Conservation (phyloP, 768 basidiomycete genomes). For the Suillus alpinus region DNA sequence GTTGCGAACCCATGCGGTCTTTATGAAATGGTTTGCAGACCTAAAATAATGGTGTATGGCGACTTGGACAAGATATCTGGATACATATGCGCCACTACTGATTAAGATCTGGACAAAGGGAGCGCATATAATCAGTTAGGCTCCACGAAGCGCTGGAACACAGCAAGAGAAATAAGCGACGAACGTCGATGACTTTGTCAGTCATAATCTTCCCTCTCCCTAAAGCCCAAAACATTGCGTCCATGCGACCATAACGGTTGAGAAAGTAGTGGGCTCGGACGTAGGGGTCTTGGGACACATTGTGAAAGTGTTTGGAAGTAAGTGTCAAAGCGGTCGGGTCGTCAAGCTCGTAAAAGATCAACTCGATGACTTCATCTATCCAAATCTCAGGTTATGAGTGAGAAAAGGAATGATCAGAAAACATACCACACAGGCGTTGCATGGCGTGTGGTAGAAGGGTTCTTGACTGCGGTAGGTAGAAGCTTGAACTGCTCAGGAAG, state of each 20-base stretch:
- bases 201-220: constrained; percentile 65
- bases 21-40: constrained; percentile 70
- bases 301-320: constrained; percentile 55
- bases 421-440: constrained; percentile 69
- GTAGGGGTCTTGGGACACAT: constrained; percentile 70
- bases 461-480: constrained; percentile 1
- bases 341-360: constrained; percentile 69
- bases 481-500: constrained; percentile 2
- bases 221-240: constrained; percentile 75
- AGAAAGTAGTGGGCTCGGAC: constrained; percentile 79
- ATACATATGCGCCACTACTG: constrained; percentile 72
- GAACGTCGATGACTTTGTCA: constrained; percentile 67
- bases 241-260: constrained; percentile 62
- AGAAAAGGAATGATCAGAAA: constrained; percentile 9
- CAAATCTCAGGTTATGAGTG: constrained; percentile 7
- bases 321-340: constrained; percentile 61
- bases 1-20: constrained; percentile 69
- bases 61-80: constrained; percentile 75
- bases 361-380: constrained; percentile 63
- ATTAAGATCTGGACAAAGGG: constrained; percentile 55
- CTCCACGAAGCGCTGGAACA: constrained; percentile 11
- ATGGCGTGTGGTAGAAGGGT: constrained; percentile 31
- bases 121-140: constrained; percentile 26
- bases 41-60: constrained; percentile 80
- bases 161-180: constrained; percentile 29